Evolutionary conservation across 257 asterid genomes (phyloP).

Genomic region (Dorcoceras hygrometricum): DNA sequence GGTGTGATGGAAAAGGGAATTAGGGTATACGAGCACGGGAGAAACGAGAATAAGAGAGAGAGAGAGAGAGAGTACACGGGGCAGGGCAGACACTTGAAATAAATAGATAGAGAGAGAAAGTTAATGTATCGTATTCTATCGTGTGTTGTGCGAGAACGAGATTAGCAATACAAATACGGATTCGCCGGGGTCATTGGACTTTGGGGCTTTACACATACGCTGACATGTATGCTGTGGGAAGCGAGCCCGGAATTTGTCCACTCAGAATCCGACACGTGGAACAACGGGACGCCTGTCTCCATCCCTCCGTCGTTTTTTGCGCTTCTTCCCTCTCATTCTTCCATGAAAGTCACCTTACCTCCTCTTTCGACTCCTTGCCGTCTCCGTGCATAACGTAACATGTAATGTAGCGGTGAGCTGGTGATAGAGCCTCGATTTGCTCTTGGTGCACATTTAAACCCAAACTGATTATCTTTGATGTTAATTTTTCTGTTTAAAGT

Average conservation of each 20-base stretch:
- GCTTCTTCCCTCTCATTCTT: conserved; percentile 1
- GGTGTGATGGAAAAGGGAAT: conserved; percentile 42
- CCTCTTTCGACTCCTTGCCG: background rate
- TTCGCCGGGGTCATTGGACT: conserved; percentile 55
- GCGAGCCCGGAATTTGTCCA: conserved; percentile 58
- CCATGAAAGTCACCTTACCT: background rate
- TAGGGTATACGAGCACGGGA: conserved; percentile 52
- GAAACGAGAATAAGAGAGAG: conserved; percentile 45
- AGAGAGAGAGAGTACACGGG: conserved; percentile 45
- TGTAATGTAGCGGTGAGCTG: too few species aligned
- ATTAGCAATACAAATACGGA: conserved; percentile 48
- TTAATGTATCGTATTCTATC: conserved; percentile 26
- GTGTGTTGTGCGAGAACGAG: conserved; percentile 34
- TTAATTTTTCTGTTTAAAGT: too few species aligned
- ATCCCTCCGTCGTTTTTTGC: conserved; percentile 24
- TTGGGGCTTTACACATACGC: conserved; percentile 53
- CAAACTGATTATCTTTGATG: too few species aligned
- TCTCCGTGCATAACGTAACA: too few species aligned
- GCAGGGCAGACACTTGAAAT: conserved; percentile 41
- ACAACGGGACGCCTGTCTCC: conserved; percentile 43
- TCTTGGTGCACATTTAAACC: too few species aligned
- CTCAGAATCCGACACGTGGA: conserved; percentile 55
- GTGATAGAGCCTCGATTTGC: too few species aligned
- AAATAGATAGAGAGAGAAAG: conserved; percentile 37
- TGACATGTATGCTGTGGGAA: conserved; percentile 53